These are phyloP conservation scores for Phascolomyces articulosus DNA, from an alignment of 371 early-diverging fungal genomes.

Conservation along the genomic window DNA sequence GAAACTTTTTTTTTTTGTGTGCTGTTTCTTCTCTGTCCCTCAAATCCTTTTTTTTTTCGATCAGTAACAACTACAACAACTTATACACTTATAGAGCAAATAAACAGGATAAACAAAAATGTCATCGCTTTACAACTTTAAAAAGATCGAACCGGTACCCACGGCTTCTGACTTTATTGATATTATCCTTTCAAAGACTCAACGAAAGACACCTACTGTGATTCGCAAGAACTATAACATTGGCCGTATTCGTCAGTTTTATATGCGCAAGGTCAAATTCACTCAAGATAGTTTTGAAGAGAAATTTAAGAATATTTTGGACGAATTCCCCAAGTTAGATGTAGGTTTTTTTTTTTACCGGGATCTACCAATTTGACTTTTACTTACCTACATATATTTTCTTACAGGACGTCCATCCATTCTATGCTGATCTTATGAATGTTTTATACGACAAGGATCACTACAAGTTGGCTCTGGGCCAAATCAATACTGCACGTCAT, in stretches of 20 bases:
- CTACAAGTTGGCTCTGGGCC: slow-evolving; percentile 99
- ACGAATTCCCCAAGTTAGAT: slow-evolving; percentile 99
- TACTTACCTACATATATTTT: background rate
- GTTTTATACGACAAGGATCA: slow-evolving; percentile 99
- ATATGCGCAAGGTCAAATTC: slow-evolving; percentile 99
- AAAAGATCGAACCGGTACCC: slow-evolving; percentile 97
- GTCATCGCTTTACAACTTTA: slow-evolving; percentile 91
- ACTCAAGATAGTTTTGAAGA: slow-evolving; percentile 98
- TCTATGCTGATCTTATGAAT: slow-evolving; percentile 99
- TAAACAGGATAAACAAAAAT: background rate
- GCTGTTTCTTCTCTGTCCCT: background rate
- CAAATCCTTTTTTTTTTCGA: slow-evolving; percentile 2
- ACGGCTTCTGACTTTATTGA: slow-evolving; percentile 96
- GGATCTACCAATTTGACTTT: background rate
- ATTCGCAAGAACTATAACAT: slow-evolving; percentile 96
- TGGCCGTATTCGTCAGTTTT: slow-evolving; percentile 98
- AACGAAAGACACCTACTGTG: slow-evolving; percentile 99
- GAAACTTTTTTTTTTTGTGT: background rate
- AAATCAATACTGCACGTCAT: slow-evolving; percentile 97
- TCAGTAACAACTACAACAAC: background rate
- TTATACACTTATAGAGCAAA: no score
- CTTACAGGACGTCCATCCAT: slow-evolving; percentile 97
- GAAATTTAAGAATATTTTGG: slow-evolving; percentile 92
- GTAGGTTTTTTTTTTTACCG: slow-evolving; percentile 45
- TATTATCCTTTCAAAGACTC: slow-evolving; percentile 98